Base-by-base conservation (phyloP, 176 grass and related monocot species). In the Zea luxurians region DNA sequence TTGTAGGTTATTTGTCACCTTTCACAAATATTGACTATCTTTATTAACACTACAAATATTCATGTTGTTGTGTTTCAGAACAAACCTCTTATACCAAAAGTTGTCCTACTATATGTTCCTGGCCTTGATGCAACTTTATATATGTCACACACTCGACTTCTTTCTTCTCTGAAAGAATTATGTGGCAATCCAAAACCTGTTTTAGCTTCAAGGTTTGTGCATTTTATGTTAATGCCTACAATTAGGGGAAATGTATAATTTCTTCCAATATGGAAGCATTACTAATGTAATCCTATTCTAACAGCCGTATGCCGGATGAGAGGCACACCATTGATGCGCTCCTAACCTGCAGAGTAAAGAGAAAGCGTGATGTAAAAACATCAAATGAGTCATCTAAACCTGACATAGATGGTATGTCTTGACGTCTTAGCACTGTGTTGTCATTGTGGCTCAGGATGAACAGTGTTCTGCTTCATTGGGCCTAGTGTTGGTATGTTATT, bases 21-120 rank as follows among this genome's bases (percentile, higher is more conserved):
- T 12, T n/a, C 8, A 68, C 10, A 87, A 64, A 64, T 80, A 43
- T 4, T 54, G 59, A 48, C 40, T 57, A 20, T 21, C 9, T 63
- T 65, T 65, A 55, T 64, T 71, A 55, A 70, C 66, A 65, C 11
- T 81, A 46, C 62, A 64, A 65, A 7, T 82, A 60, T 64, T 13
- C 43, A 12, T 78, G 1, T 71, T 27, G 27, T 76, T 57, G 6
- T 78, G 27, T 48, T 76, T 72, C 89, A 98, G 96, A 98, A 98
- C 82, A 98, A 94, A 73, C 96, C 92, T 79, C 91, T 98, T 81
- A 92, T 94, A 88, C 83, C 80, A 9, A 98, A 94, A 81, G 92
- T 92, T 61, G 47, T 89, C 62, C 91, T 94, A 73, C 75, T 98
- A 61, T 94, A 94, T 80, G 78, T 98, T 80, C 96, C 96, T 77